Evolutionary conservation across 179 eudicot species (phyloP), one percentile per base, ranked within the genome.

Genomic region (Beta corolliflora): DNA sequence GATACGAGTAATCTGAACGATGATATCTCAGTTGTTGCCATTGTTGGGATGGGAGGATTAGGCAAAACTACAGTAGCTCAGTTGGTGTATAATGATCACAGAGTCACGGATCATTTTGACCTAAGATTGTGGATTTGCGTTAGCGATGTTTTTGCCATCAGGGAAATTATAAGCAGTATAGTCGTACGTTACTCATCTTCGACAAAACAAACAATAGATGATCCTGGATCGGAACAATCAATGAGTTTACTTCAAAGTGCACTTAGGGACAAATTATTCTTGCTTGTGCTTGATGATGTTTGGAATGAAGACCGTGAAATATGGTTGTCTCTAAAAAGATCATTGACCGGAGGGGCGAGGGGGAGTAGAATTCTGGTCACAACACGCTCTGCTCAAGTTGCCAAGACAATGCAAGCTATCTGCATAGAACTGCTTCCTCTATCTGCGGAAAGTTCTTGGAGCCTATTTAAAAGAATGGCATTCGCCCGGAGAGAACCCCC

Each of bases 281-380:
- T 73, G 81, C 85, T 85, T 71, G 86, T 87, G 16, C 52, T 87
- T 41, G 90, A 87, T 77, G 90, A 85, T 68, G 68, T 85, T n/a
- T 83, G 81, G 81, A 61, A 8, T n/a, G 81, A 82, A 29, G 6
- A 21, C 46, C 79, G 3, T 15, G 7, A 54, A 23, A 74, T 45
- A 18, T 83, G 78, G 85, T 54, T 18, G 14, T 65, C 0, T 23
- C 41, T 78, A 1, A 63, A 25, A n/a, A 36, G 41, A 0, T 21
- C 76, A 45, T 68, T 75, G 44, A 9, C 8, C 0, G 50, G 29
- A 6, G 75, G 68, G 12, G 78, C 53, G 2, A 76, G 58, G 25
- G 79, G 83, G 19, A 75, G 79, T 75, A 54, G 63, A 69, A 56
- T 81, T 68, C 10, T 81, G 29, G 80, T 81, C 19, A 75, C 83